Conservation (phyloP, 768 basidiomycete species). For the Rubroboletus pulcherrimus region DNA sequence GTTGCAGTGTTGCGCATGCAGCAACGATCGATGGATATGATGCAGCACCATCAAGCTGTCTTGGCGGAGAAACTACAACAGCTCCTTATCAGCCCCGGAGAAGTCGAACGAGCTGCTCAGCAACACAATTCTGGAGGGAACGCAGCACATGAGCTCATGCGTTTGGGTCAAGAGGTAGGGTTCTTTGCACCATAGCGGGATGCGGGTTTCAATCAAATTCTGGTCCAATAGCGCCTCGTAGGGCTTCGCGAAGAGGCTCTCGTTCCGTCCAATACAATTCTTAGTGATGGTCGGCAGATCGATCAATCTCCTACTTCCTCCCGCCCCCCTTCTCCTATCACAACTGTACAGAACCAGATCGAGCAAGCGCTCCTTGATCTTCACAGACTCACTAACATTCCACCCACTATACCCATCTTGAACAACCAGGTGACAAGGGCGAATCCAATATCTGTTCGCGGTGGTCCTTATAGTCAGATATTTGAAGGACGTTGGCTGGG, state of each 20-base stretch:
- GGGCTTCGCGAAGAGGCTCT: conserved; percentile 4
- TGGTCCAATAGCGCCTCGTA: conserved; percentile 21
- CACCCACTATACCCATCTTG: conserved; percentile 49
- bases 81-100: conserved; percentile 36
- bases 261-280: conserved; percentile 7
- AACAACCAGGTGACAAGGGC: conserved; percentile 48
- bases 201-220: not conserved
- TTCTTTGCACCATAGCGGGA: not conserved
- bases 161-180: conserved; percentile 46
- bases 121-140: conserved; percentile 39
- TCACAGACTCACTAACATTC: conserved; percentile 49
- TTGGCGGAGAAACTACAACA: conserved; percentile 39
- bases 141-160: conserved; percentile 48
- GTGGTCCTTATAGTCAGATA: conserved; percentile 53
- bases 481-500: conserved; percentile 54
- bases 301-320: conserved; percentile 22
- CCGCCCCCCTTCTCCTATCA: conserved; percentile 19
- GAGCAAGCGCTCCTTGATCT: conserved; percentile 46
- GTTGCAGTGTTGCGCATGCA: conserved; percentile 29
- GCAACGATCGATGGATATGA: conserved; percentile 25
- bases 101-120: conserved; percentile 36
- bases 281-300: conserved; percentile 20
- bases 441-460: conserved; percentile 37
- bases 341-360: conserved; percentile 35
- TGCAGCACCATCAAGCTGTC: conserved; percentile 29